These are phyloP conservation scores for Daldinia decipiens DNA, from an alignment of 495 filamentous ascomycete genomes.

Conservation along the genomic window DNA sequence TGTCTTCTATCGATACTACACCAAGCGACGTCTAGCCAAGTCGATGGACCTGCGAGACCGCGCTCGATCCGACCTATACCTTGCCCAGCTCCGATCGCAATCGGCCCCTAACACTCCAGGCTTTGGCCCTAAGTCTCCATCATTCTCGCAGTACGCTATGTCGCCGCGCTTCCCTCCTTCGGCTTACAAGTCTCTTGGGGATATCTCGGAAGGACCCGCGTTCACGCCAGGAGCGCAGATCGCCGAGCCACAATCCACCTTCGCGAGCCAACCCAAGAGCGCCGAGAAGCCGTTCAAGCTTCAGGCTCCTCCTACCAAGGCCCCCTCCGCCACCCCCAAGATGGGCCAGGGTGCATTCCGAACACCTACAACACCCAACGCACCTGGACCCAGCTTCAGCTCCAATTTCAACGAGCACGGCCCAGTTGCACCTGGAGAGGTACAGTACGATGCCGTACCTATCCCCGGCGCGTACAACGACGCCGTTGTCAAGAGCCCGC, in stretches of 20 bases:
- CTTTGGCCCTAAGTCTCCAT: constrained; percentile 72
- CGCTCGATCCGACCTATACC: constrained; percentile 92
- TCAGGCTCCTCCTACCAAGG: constrained; percentile 80
- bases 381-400: constrained; percentile 38
- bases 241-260: constrained; percentile 57
- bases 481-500: constrained; percentile 57
- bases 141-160: constrained; percentile 62
- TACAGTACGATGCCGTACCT: constrained; percentile 72
- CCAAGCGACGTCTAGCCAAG: constrained; percentile 92
- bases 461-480: constrained; percentile 72
- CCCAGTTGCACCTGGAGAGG: constrained; percentile 68
- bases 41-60: constrained; percentile 96
- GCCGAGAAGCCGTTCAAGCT: constrained; percentile 78
- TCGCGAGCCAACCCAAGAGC: constrained; percentile 51
- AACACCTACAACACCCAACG: constrained; percentile 45
- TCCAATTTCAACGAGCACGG: constrained; percentile 55
- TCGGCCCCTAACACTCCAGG: constrained; percentile 95
- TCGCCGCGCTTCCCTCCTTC: constrained; percentile 65
- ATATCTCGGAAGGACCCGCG: constrained; percentile 53
- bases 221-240: constrained; percentile 58
- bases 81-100: constrained; percentile 90
- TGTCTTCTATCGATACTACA: constrained; percentile 95
- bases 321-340: constrained; percentile 80
- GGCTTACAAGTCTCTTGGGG: constrained; percentile 58
- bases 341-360: constrained; percentile 67